Conservation (phyloP, 1,139 yeast species). For the Blastobotrys elegans region DNA sequence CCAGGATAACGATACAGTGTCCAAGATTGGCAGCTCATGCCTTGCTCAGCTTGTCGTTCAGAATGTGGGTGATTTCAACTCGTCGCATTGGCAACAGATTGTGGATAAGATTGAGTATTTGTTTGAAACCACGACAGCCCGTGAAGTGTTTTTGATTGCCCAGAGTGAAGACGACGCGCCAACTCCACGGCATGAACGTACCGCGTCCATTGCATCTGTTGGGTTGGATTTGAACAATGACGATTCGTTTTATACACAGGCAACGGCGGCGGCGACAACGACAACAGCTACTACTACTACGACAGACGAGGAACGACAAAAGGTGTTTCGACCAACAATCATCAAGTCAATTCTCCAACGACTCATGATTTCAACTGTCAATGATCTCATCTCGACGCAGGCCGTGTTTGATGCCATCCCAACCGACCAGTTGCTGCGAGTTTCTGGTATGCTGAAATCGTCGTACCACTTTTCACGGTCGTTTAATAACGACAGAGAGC, state of each 20-base stretch:
- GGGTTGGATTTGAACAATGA: conserved; percentile 5
- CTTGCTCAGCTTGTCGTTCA: conserved; percentile 70
- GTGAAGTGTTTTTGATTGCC: conserved; percentile 58
- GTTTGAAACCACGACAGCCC: conserved; percentile 80
- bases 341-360: conserved; percentile 89
- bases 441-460: conserved; percentile 55
- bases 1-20: conserved; percentile 95
- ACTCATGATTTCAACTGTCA: conserved; percentile 78
- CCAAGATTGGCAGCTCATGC: conserved; percentile 89
- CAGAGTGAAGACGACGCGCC: conserved; percentile 10
- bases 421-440: conserved; percentile 50
- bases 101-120: conserved; percentile 58
- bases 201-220: conserved; percentile 14
- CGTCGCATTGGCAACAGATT: conserved; percentile 70
- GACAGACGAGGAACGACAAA: conserved; percentile 17
- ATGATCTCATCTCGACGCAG: conserved; percentile 67
- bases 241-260: not conserved
- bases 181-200: conserved; percentile 11
- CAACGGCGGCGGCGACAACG: not conserved
- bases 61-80: conserved; percentile 60
- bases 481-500: conserved; percentile 84
- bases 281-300: conserved; percentile 3
- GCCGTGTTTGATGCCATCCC: conserved; percentile 68
- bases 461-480: conserved; percentile 80
- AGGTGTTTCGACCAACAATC: conserved; percentile 69